phyloP scores from a whole-genome alignment of 2,329 filamentous ascomycete genomes.

The Cryoendolithus antarcticus region DNA sequence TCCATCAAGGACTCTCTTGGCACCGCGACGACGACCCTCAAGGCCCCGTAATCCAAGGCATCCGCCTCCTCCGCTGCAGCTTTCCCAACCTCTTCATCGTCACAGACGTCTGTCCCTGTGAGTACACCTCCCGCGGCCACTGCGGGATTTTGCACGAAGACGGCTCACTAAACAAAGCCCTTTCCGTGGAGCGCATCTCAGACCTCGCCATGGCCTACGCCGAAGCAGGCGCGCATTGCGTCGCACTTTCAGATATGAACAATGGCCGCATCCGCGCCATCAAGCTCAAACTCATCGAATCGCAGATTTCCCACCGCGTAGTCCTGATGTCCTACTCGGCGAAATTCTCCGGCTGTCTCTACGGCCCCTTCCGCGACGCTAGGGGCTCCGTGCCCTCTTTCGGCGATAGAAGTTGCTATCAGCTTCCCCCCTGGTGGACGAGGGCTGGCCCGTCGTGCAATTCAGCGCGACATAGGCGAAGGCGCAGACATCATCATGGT shows the following conservation, averaged over 20 bases:
- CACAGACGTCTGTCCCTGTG: conserved; percentile 90
- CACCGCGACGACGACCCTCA: conserved; percentile 86
- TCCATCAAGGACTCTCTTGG: conserved; percentile 85
- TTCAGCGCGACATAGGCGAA: conserved; percentile 78
- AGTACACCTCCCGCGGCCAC: conserved; percentile 96
- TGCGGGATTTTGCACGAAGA: conserved; percentile 93
- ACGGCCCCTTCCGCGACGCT: conserved; percentile 93
- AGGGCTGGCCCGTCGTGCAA: conserved; percentile 81
- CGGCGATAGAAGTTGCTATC: conserved; percentile 92
- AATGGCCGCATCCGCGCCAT: conserved; percentile 94
- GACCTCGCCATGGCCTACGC: conserved; percentile 96
- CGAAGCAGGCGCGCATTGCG: conserved; percentile 88
- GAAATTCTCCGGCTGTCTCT: conserved; percentile 93
- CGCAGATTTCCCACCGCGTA: conserved; percentile 80
- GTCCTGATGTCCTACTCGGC: conserved; percentile 96
- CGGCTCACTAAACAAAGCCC: conserved; percentile 79
- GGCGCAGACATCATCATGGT: conserved; percentile 99
- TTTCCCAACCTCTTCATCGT: conserved; percentile 89
- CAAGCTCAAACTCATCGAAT: conserved; percentile 93
- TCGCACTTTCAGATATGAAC: conserved; percentile 98
- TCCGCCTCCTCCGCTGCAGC: conserved; percentile 67
- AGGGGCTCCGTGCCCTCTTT: conserved; percentile 85
- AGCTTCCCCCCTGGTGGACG: conserved; percentile 86
- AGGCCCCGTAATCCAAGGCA: conserved; percentile 79
- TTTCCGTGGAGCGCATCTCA: conserved; percentile 87